phyloP scores from a whole-genome alignment of 768 basidiomycete genomes.

The Tulasnella sp. region DNA sequence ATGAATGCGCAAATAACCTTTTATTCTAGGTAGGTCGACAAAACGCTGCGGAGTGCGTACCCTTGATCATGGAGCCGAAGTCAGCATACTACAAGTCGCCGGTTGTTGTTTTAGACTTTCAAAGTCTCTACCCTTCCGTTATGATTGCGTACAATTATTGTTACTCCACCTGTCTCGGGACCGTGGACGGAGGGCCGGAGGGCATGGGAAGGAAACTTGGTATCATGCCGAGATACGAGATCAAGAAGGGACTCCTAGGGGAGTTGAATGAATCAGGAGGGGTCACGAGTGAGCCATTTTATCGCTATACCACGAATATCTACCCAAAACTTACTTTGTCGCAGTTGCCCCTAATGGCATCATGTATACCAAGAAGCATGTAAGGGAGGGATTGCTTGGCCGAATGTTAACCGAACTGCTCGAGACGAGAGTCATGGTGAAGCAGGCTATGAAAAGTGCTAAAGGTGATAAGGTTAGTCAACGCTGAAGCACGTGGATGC shows the following conservation, averaged over 20 bases:
- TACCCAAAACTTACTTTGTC: not conserved
- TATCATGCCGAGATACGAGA: slow-evolving; percentile 78
- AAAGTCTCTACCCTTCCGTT: slow-evolving; percentile 88
- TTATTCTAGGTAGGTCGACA: slow-evolving; percentile 71
- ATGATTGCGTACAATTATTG: slow-evolving; percentile 99
- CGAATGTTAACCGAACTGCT: slow-evolving; percentile 88
- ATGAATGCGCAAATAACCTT: not conserved
- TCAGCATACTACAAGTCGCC: slow-evolving; percentile 91
- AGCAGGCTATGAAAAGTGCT: slow-evolving; percentile 82
- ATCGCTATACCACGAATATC: too few species aligned
- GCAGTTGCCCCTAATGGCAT: slow-evolving; percentile 92
- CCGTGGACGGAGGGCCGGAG: too few species aligned
- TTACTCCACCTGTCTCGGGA: slow-evolving; percentile 91
- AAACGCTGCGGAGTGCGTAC: slow-evolving; percentile 80
- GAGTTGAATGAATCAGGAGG: too few species aligned
- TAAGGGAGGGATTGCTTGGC: slow-evolving; percentile 72
- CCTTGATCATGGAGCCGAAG: slow-evolving; percentile 51
- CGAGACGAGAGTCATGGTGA: slow-evolving; percentile 96
- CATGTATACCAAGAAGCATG: slow-evolving; percentile 75
- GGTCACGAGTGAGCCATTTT: too few species aligned
- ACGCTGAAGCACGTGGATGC: not conserved
- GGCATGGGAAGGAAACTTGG: too few species aligned
- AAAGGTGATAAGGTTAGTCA: slow-evolving; percentile 55
- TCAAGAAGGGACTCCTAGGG: slow-evolving; percentile 70
- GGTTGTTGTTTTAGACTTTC: slow-evolving; percentile 88